These are phyloP conservation scores for Claviceps cyperi DNA, from an alignment of 2,329 filamentous ascomycete species.

Conservation along the genomic window DNA sequence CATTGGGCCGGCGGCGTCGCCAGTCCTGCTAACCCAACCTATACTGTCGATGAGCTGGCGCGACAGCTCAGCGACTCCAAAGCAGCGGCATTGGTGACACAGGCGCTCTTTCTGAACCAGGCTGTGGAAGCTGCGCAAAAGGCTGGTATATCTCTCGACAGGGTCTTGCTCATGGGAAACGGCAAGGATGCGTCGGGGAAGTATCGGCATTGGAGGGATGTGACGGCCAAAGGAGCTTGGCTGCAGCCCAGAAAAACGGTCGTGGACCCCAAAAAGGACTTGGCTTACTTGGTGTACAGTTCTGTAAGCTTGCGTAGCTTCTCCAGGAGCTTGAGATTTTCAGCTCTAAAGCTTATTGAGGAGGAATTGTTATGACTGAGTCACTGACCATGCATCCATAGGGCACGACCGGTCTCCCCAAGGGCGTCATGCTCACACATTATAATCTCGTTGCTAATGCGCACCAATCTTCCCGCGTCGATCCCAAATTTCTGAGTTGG, in stretches of 20 bases:
- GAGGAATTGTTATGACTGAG: not conserved
- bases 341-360: not conserved
- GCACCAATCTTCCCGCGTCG: conserved; percentile 37
- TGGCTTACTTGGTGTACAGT: conserved; percentile 77
- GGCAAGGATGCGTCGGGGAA: conserved; percentile 40
- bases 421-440: conserved; percentile 81
- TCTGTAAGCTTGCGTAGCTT: conserved; percentile 27
- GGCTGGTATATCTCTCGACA: conserved; percentile 55
- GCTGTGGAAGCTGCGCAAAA: conserved; percentile 53
- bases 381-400: conserved; percentile 4
- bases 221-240: conserved; percentile 43
- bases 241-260: conserved; percentile 39
- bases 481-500: conserved; percentile 40
- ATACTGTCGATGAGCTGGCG: conserved; percentile 69
- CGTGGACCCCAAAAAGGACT: conserved; percentile 53
- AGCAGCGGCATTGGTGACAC: conserved; percentile 63
- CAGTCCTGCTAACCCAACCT: conserved; percentile 79
- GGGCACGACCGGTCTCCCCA: conserved; percentile 82
- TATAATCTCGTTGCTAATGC: conserved; percentile 68
- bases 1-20: conserved; percentile 72
- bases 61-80: conserved; percentile 71
- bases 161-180: conserved; percentile 65
- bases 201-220: conserved; percentile 58
- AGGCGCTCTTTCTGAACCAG: conserved; percentile 47
- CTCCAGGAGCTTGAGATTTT: no score